Percentiles rank a stretch among this genome's conserved stretches.
These are phyloP conservation scores for Rhodotorula paludigena DNA, from an alignment of 768 basidiomycete genomes.

Conservation along the genomic window DNA sequence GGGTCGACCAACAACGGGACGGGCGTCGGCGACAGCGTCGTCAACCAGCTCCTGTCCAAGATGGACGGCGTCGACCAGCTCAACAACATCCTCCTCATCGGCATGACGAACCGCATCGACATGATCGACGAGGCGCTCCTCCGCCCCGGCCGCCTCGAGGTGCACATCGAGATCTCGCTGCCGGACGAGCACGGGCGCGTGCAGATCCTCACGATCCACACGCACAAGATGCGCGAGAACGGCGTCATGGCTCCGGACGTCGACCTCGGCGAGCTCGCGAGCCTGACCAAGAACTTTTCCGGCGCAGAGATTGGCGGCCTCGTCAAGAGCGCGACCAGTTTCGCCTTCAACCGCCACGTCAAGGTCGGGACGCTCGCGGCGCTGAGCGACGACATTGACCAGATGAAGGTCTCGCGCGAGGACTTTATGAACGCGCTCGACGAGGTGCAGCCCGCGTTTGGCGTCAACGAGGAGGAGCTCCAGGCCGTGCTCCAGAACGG, in stretches of 20 bases:
- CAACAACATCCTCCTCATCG: conserved; percentile 98
- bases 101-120: conserved; percentile 97
- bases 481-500: conserved; percentile 90
- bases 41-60: conserved; percentile 98
- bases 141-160: conserved; percentile 95
- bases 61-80: conserved; percentile 99
- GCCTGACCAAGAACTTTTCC: conserved; percentile 88
- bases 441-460: conserved; percentile 93
- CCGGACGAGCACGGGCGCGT: conserved; percentile 87
- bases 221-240: conserved; percentile 85
- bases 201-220: conserved; percentile 95
- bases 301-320: conserved; percentile 94
- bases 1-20: conserved; percentile 85
- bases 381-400: conserved; percentile 90
- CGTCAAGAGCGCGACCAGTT: conserved; percentile 96
- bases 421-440: conserved; percentile 89
- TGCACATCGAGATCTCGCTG: conserved; percentile 98
- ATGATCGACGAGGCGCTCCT: conserved; percentile 98
- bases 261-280: conserved; percentile 72
- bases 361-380: conserved; percentile 97
- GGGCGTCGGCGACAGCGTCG: conserved; percentile 97
- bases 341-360: conserved; percentile 94
- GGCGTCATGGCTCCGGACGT: conserved; percentile 83
- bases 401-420: conserved; percentile 72
- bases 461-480: conserved; percentile 94